Evolutionary conservation across 2,329 filamentous ascomycete genomes (phyloP).

Genomic region (Eutypa lata): DNA sequence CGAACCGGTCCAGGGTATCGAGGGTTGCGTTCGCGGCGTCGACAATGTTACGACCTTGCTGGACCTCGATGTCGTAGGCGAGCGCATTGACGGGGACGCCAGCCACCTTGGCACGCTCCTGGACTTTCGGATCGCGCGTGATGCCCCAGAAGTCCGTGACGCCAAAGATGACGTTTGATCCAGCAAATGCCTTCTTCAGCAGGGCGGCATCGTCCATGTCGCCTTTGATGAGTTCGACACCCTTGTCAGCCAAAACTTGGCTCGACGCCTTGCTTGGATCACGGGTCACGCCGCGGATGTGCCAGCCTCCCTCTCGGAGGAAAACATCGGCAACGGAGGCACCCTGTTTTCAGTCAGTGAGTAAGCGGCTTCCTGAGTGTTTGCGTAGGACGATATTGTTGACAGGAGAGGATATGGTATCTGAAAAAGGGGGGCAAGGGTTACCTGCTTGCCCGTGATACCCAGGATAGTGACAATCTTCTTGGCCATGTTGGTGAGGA

Average conservation of each 20-base stretch:
- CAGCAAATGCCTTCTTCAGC: constrained; percentile 13
- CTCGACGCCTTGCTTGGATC: constrained; percentile 8
- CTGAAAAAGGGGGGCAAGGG: too few species aligned
- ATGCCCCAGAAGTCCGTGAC: constrained; percentile 17
- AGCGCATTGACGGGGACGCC: constrained; percentile 5
- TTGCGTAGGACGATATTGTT: too few species aligned
- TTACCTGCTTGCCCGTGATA: too few species aligned
- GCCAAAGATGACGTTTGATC: constrained; percentile 18
- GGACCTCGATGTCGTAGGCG: constrained; percentile 8
- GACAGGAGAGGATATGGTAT: too few species aligned
- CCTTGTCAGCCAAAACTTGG: constrained; percentile 7
- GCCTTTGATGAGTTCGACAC: constrained; percentile 13
- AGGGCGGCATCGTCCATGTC: constrained; percentile 10
- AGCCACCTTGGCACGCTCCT: not conserved
- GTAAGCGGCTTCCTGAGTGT: too few species aligned
- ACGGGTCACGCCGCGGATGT: constrained; percentile 15
- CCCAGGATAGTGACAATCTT: too few species aligned
- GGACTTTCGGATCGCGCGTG: constrained; percentile 3
- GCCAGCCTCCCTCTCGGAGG: constrained; percentile 9
- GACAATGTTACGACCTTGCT: constrained; percentile 26
- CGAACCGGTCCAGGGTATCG: constrained; percentile 22
- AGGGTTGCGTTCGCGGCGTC: constrained; percentile 24
- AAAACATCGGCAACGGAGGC: constrained; percentile 16
- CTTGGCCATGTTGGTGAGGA: too few species aligned
- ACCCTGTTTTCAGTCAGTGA: too few species aligned